phyloP scores from a whole-genome alignment of 2,329 filamentous ascomycete species.

The Colletotrichum lentis region DNA sequence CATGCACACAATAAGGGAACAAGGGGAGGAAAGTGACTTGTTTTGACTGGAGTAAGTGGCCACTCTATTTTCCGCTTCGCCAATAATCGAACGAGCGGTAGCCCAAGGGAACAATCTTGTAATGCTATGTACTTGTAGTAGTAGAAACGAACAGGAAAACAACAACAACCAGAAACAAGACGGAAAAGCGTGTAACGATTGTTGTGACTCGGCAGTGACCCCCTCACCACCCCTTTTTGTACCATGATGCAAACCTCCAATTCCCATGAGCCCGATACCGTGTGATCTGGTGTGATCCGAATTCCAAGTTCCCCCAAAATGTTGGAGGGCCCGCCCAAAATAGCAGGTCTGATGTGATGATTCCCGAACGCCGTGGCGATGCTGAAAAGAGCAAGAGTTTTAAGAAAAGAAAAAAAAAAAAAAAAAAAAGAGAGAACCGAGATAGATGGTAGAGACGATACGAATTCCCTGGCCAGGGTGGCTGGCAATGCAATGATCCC shows the following conservation, averaged over 20 bases:
- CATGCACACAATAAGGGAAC: too few species aligned
- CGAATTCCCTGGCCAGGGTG: constrained; percentile 8
- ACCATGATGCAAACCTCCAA: constrained; percentile 26
- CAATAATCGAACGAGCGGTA: background rate
- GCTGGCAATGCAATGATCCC: constrained; percentile 19
- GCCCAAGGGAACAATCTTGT: background rate
- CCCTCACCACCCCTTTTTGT: constrained; percentile 14
- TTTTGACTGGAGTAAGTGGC: constrained; percentile 6
- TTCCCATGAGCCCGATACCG: constrained; percentile 5
- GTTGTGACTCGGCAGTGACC: constrained; percentile 3
- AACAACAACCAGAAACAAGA: too few species aligned
- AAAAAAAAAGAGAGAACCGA: too few species aligned
- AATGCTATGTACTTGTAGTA: constrained; percentile 28
- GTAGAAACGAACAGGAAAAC: background rate
- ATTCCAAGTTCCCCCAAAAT: background rate
- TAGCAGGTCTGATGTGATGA: constrained; percentile 8
- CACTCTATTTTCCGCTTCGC: constrained; percentile 32
- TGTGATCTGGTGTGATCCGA: constrained; percentile 13
- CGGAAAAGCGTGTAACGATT: constrained; percentile 17
- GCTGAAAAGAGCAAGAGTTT: background rate
- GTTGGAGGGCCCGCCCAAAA: constrained; percentile 12
- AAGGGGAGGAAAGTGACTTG: too few species aligned
- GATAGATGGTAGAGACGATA: background rate
- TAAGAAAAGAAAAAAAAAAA: too few species aligned
- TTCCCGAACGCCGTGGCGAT: constrained; percentile 33